These are phyloP conservation scores for Eutypa lata DNA, from an alignment of 2,329 filamentous ascomycete species.

Conservation along the genomic window DNA sequence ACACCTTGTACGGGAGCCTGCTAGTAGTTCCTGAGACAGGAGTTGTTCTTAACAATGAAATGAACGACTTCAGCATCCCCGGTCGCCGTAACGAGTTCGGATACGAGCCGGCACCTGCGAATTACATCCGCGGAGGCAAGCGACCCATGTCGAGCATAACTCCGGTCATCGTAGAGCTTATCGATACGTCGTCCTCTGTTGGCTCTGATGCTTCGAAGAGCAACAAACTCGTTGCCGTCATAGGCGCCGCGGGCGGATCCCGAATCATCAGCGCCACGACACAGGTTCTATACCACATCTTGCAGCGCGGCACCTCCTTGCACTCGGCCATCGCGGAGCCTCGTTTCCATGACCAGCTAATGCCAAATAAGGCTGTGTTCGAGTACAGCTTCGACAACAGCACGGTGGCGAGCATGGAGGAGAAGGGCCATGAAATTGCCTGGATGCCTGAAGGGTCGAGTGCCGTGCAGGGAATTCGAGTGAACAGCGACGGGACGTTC, in stretches of 20 bases:
- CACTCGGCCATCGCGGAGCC: constrained; percentile 62
- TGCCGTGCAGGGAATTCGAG: constrained; percentile 67
- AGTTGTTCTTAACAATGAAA: constrained; percentile 71
- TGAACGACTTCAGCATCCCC: constrained; percentile 85
- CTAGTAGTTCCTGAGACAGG: constrained; percentile 80
- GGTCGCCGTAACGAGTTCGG: constrained; percentile 76
- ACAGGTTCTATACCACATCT: constrained; percentile 68
- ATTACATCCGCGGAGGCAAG: constrained; percentile 79
- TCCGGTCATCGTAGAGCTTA: constrained; percentile 68
- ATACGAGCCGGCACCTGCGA: constrained; percentile 73
- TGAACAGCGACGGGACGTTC: constrained; percentile 63
- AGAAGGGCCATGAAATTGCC: constrained; percentile 67
- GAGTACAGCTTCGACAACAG: constrained; percentile 67
- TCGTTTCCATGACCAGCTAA: constrained; percentile 77
- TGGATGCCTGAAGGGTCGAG: constrained; percentile 64
- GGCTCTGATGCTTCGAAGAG: constrained; percentile 23
- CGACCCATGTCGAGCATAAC: constrained; percentile 80
- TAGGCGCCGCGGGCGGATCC: constrained; percentile 77
- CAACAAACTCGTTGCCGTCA: constrained; percentile 62
- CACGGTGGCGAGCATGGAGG: constrained; percentile 61
- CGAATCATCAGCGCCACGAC: constrained; percentile 79
- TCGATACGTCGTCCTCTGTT: constrained; percentile 24
- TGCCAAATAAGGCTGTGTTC: constrained; percentile 66
- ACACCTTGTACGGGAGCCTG: constrained; percentile 78
- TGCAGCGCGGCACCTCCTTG: constrained; percentile 62